Evolutionary conservation across 345 rosid genomes (phyloP), one percentile per base, ranked within the genome.

Genomic region (Ailanthus altissimus): DNA sequence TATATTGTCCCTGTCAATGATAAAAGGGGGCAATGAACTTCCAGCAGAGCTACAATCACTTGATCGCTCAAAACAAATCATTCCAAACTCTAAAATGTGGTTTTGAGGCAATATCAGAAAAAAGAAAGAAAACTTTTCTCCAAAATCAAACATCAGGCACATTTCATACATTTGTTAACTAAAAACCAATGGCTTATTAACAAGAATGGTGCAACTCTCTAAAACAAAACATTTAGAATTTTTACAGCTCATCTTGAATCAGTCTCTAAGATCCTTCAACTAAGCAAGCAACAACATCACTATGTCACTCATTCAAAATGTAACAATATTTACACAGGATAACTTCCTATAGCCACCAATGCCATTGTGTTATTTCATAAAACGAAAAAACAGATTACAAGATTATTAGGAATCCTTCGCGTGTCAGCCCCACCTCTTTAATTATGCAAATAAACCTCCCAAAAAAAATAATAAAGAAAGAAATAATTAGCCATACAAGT

Each of bases 1-100:
- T 49, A 47, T 61, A 38, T 36, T 77, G 38, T 57, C 50, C 47
- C 81, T 70, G 46, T 45, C 72, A 74, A 7, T 2, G 10, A 38
- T 32, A 53, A 72, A 18, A 42, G 11, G 0, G 67, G 26, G 49
- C 38, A 54, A 58, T 51, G 5, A 75, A 65, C 42, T 9, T 75
- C 26, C 62, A 8, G 21, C 21, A 28, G 12, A 13, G 15, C 14
- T 9, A n/a, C 8, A 7, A n/a, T 9, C 64, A 50, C 58, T 40
- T 63, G n/a, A 75, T 21, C 61, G 51, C 21, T 13, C 16, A n/a
- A n/a, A n/a, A 51, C 1, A 50, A 40, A 1, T 36, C 6, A 3
- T 61, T 28, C n/a, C 13, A 49, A 62, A n/a, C 62, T 21, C 43
- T 54, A 32, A 42, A 63, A 63, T 36, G 5, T 63, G 5, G n/a